Conservation (phyloP, 768 basidiomycete genomes). For the Megacollybia marginata region DNA sequence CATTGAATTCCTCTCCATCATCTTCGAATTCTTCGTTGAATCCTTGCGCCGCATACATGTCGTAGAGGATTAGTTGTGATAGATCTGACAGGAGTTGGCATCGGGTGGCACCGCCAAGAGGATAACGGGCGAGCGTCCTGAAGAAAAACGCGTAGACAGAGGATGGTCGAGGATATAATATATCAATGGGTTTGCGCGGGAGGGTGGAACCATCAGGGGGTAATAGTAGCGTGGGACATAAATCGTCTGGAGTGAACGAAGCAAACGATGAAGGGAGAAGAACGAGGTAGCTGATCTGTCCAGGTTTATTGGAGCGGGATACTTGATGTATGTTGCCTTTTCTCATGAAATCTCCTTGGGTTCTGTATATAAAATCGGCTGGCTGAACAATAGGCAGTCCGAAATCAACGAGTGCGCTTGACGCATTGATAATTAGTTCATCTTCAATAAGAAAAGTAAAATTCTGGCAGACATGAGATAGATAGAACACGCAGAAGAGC, state of each 20-base stretch:
- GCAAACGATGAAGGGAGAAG: conserved; percentile 20
- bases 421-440: conserved; percentile 12
- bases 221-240: conserved; percentile 5
- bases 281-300: conserved; percentile 11
- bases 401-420: conserved; percentile 12
- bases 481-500: background rate
- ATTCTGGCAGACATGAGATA: conserved; percentile 9
- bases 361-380: conserved; percentile 9
- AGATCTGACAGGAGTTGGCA: background rate
- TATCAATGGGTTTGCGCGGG: background rate
- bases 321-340: conserved; percentile 17
- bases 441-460: conserved; percentile 19
- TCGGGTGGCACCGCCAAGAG: background rate
- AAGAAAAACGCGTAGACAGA: background rate
- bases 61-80: background rate
- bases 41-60: conserved; percentile 12
- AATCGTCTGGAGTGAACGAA: conserved; percentile 14
- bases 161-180: background rate
- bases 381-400: conserved; percentile 16
- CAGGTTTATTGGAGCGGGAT: conserved; percentile 2
- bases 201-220: background rate
- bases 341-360: conserved; percentile 15
- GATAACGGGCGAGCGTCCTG: background rate
- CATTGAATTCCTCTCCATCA: conserved; percentile 12
- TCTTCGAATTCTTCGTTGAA: conserved; percentile 11